Evolutionary conservation across 345 rosid species (phyloP).

Genomic region (Salix koriyanagi): DNA sequence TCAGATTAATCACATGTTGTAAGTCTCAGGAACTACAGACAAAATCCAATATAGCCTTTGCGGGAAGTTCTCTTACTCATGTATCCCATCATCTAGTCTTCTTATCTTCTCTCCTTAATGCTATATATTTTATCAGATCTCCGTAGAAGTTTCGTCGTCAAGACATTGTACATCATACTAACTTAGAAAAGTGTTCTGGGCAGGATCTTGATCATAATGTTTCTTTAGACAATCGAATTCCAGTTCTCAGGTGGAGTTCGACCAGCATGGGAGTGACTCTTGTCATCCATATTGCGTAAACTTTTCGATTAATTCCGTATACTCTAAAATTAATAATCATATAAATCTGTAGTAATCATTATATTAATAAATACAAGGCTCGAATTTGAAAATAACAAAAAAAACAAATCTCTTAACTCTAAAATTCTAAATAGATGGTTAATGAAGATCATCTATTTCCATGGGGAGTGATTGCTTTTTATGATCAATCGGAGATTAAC

Average conservation of each 20-base stretch:
- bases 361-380: accelerated
- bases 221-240: not conserved
- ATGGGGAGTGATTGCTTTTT: no score
- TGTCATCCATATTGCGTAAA: not conserved
- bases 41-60: not conserved
- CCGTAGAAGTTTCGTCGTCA: not conserved
- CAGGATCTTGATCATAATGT: not conserved
- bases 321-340: accelerated
- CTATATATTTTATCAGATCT: not conserved
- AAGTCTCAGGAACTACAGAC: no score
- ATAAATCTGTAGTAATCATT: no score
- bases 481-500: no score
- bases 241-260: not conserved
- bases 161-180: no score
- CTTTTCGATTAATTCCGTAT: accelerated
- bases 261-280: not conserved
- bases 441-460: no score
- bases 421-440: no score
- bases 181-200: not conserved
- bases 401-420: no score
- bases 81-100: not conserved
- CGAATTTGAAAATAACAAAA: no score
- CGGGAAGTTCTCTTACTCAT: not conserved
- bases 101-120: not conserved
- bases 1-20: no score